Base-by-base conservation (phyloP, 202 grass and related monocot species). In the Carex arenaria region DNA sequence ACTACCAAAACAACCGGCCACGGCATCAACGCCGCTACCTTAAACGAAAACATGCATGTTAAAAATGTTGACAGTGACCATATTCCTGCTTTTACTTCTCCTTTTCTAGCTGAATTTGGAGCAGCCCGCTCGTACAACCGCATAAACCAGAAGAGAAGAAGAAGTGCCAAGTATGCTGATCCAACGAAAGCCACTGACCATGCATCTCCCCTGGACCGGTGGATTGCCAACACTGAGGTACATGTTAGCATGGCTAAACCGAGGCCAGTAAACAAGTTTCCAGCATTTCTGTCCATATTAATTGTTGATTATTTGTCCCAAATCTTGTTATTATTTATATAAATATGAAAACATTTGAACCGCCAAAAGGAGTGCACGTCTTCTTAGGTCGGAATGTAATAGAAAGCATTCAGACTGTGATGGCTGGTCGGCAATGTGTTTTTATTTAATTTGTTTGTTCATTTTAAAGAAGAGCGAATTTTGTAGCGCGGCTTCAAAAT, bases 21-120 rank as follows among this genome's bases (percentile, higher is more conserved):
- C 17, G 87, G 90, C 90, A 92, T 87, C 70, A 92, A 52, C 3
- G 62, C 85, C 14, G 90, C 90, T 55, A 92, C 87, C 71, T 92
- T 92, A 85, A 6, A 53, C 0, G 90, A 85, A 79, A 92, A 92
- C 87, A 92, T 92, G 82, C 71, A 13, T 0, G 90, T 92, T 78
- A 92, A 87, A 68, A 92, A 49, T 19, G 87, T 82, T 22, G 90
- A 83, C 47, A 92, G 77, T 0, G 20, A 72, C 90, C 87, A 92
- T 4, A 89, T 87, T 8, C 32, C 64, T 64, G 43, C 55, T 79
- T 92, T 89, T 53, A 87, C 70, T 43, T 42, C 2, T 0, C 12
- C 4, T 14, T 13, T 66, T 17, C 7, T 30, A 36, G 64, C 30
- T 15, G 13, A 4, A 66, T 66, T 36, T 66, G 64, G 28, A 66